Conservation (phyloP, 495 filamentous ascomycete species). For the Trichocladium uniseriatum region DNA sequence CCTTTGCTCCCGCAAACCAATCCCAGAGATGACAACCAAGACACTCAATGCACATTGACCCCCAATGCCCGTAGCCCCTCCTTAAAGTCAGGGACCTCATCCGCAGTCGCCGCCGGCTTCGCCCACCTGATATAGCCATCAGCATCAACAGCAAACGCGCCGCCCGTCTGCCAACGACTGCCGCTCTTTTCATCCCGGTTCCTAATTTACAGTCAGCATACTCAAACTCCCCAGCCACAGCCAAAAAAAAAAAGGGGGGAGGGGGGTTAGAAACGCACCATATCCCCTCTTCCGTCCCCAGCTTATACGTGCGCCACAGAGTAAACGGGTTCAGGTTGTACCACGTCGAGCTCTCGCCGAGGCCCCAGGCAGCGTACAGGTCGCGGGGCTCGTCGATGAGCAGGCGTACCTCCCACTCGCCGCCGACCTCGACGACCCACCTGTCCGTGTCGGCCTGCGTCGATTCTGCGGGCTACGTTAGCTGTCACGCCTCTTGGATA, state of each 20-base stretch:
- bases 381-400: conserved; percentile 44
- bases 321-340: conserved; percentile 40
- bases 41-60: not conserved
- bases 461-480: conserved; percentile 48
- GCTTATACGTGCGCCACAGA: conserved; percentile 38
- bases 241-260: not conserved
- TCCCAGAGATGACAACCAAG: not conserved
- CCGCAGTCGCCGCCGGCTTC: conserved; percentile 31
- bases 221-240: no score
- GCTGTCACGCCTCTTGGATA: no score
- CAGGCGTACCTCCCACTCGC: conserved; percentile 43
- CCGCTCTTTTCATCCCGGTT: conserved; percentile 38
- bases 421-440: conserved; percentile 47
- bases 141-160: conserved; percentile 46
- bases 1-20: not conserved
- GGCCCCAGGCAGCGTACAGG: conserved; percentile 46
- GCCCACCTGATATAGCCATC: conserved; percentile 43
- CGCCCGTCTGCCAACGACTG: conserved; percentile 48
- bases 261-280: conserved; percentile 34
- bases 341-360: conserved; percentile 43
- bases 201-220: no score
- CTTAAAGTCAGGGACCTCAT: conserved; percentile 43
- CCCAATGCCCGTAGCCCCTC: conserved; percentile 32
- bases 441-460: conserved; percentile 37
- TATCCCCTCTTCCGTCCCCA: conserved; percentile 46